Conservation (phyloP, 805 yeast genomes). For the Novakomyces olei region DNA sequence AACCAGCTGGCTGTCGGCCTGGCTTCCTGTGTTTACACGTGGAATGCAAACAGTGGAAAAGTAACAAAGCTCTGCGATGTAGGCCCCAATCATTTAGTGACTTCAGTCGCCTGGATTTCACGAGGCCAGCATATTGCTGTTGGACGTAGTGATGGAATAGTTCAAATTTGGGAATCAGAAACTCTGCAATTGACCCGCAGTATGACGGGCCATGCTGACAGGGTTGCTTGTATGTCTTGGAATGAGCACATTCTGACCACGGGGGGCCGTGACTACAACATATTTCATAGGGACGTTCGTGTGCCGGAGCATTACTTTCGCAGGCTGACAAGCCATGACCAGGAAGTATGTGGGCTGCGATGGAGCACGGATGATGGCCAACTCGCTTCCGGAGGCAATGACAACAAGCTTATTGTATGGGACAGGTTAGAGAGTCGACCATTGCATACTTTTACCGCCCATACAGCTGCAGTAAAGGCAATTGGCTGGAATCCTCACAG, state of each 20-base stretch:
- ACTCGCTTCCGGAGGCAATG: slow-evolving; percentile 89
- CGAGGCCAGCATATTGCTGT: slow-evolving; percentile 86
- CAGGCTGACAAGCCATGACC: slow-evolving; percentile 53
- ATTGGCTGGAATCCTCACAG: slow-evolving; percentile 96
- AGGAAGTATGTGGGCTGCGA: slow-evolving; percentile 87
- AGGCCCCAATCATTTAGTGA: slow-evolving; percentile 43
- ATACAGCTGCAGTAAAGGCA: slow-evolving; percentile 89
- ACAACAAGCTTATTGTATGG: slow-evolving; percentile 70
- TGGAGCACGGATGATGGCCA: slow-evolving; percentile 87
- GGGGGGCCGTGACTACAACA: slow-evolving; percentile 69
- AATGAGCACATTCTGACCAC: slow-evolving; percentile 71
- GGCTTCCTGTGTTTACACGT: slow-evolving; percentile 32
- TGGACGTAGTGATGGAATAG: slow-evolving; percentile 69
- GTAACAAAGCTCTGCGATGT: slow-evolving; percentile 65
- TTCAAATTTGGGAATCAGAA: slow-evolving; percentile 87
- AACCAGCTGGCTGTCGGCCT: slow-evolving; percentile 45
- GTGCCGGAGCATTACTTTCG: slow-evolving; percentile 61
- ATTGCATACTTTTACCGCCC: slow-evolving; percentile 51
- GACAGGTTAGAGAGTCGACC: slow-evolving; percentile 55
- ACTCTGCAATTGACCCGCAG: slow-evolving; percentile 64
- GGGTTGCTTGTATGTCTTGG: slow-evolving; percentile 74
- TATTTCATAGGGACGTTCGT: slow-evolving; percentile 79
- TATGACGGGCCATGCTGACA: slow-evolving; percentile 70
- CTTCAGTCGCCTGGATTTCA: slow-evolving; percentile 82
- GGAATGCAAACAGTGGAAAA: slow-evolving; percentile 71